These are phyloP conservation scores for Xylariaceae sp. DNA, from an alignment of 2,329 filamentous ascomycete species.

Conservation along the genomic window DNA sequence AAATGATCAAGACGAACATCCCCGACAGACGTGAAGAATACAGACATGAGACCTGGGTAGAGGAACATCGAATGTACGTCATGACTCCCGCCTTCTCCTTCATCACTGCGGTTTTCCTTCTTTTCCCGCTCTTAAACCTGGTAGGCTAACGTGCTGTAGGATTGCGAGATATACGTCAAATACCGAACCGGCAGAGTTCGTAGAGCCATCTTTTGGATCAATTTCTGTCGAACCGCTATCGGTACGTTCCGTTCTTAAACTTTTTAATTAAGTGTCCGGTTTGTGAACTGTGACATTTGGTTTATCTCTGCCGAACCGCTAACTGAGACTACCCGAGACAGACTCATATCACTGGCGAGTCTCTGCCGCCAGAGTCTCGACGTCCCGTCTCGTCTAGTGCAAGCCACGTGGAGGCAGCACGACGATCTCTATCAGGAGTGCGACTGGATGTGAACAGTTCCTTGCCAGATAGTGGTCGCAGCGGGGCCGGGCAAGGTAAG, in stretches of 20 bases:
- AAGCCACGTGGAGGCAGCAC: slow-evolving; percentile 6
- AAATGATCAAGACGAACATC: slow-evolving; percentile 93
- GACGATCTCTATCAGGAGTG: slow-evolving; percentile 14
- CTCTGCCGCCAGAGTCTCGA: slow-evolving; percentile 14
- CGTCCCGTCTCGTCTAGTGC: slow-evolving; percentile 5
- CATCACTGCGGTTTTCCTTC: too few relatives aligned
- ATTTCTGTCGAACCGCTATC: slow-evolving; percentile 24
- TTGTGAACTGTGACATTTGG: too few relatives aligned
- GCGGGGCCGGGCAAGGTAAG: slow-evolving; percentile 6
- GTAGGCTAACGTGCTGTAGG: slow-evolving; percentile 17
- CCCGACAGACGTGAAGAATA: slow-evolving; percentile 90
- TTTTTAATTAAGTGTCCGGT: not conserved
- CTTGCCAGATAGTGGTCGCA: slow-evolving; percentile 14
- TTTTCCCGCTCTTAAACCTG: not conserved
- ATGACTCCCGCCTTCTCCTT: too few relatives aligned
- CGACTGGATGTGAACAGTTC: slow-evolving; percentile 15
- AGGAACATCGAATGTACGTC: slow-evolving; percentile 81
- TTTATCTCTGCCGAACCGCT: not conserved
- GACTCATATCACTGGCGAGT: slow-evolving; percentile 27
- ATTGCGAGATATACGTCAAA: slow-evolving; percentile 25
- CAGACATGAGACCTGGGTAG: slow-evolving; percentile 75
- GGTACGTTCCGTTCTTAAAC: slow-evolving; percentile 4
- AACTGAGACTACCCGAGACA: slow-evolving; percentile 27
- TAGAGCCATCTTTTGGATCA: slow-evolving; percentile 14
- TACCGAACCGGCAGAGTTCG: slow-evolving; percentile 22